Percentiles rank a stretch among this genome's conserved stretches.
Conservation (phyloP, 305 asterid genomes). For the Ilex paraguariensis region DNA sequence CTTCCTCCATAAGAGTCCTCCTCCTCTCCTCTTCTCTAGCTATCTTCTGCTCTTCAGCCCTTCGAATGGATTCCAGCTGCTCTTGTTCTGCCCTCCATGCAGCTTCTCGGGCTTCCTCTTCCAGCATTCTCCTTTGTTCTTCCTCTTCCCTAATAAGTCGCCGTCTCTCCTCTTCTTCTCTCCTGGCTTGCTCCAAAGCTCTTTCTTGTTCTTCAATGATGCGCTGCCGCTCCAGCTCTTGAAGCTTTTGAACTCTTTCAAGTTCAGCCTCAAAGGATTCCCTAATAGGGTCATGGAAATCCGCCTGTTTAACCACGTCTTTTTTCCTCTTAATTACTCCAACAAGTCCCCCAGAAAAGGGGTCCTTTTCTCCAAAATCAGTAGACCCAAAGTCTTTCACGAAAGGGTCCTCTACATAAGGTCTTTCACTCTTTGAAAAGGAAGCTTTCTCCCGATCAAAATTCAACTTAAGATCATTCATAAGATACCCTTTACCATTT, state of each 20-base stretch:
- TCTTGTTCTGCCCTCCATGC: conserved; percentile 94
- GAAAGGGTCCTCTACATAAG: conserved; percentile 55
- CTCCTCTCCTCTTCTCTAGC: conserved; percentile 89
- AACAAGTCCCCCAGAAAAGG: conserved; percentile 64
- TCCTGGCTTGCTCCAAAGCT: conserved; percentile 73
- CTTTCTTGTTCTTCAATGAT: conserved; percentile 89
- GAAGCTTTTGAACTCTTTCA: conserved; percentile 95
- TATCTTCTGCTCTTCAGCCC: conserved; percentile 71
- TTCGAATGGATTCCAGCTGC: conserved; percentile 62
- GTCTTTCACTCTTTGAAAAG: conserved; percentile 46
- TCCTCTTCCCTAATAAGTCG: conserved; percentile 83
- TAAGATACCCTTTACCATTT: too few species aligned
- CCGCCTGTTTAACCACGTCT: conserved; percentile 61
- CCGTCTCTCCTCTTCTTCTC: conserved; percentile 86
- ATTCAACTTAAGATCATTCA: too few species aligned
- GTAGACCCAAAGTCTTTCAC: conserved; percentile 37
- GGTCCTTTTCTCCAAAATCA: conserved; percentile 78
- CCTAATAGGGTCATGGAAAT: conserved; percentile 86
- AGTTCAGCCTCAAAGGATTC: conserved; percentile 99
- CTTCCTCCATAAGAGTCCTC: conserved; percentile 73
- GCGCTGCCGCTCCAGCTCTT: conserved; percentile 88
- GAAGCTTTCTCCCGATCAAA: conserved; percentile 18
- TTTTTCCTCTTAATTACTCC: conserved; percentile 90
- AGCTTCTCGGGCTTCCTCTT: conserved; percentile 93
- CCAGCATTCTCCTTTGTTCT: conserved; percentile 54